These are phyloP conservation scores for Lathyrus oleraceus DNA, from an alignment of 306 rosid species.

Conservation along the genomic window DNA sequence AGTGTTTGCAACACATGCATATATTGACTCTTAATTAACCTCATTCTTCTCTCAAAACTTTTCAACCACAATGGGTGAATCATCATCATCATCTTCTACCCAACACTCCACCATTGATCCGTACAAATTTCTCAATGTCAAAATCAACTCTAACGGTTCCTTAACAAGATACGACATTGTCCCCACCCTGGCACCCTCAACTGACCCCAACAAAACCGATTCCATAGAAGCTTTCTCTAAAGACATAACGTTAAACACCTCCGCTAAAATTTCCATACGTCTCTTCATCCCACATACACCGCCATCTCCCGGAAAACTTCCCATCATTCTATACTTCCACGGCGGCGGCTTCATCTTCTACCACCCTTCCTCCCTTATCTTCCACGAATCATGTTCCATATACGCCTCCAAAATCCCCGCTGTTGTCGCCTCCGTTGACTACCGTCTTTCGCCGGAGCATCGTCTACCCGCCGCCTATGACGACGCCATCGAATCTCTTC, in stretches of 20 bases:
- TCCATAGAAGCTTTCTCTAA: slow-evolving; percentile 45
- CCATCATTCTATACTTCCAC: slow-evolving; percentile 55
- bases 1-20: too few species aligned
- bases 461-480: slow-evolving; percentile 88
- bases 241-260: slow-evolving; percentile 57
- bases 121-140: slow-evolving; percentile 45
- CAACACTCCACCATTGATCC: slow-evolving; percentile 41
- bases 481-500: slow-evolving; percentile 61
- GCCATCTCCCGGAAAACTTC: slow-evolving; percentile 37
- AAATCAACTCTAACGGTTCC: slow-evolving; percentile 66
- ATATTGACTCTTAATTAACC: background rate
- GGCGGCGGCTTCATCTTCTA: slow-evolving; percentile 83
- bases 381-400: slow-evolving; percentile 48
- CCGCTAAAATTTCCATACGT: slow-evolving; percentile 55
- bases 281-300: slow-evolving; percentile 60
- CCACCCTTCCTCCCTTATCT: slow-evolving; percentile 50
- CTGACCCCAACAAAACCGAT: background rate
- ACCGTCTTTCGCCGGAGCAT: slow-evolving; percentile 81
- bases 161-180: slow-evolving; percentile 42
- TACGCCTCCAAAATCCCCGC: slow-evolving; percentile 31
- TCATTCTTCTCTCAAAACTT: background rate
- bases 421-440: slow-evolving; percentile 58
- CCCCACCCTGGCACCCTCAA: slow-evolving; percentile 38
- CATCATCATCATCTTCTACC: slow-evolving; percentile 9
- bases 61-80: slow-evolving; percentile 46